phyloP scores from a whole-genome alignment of 2,329 filamentous ascomycete species.

The Aspergillus versicolor region DNA sequence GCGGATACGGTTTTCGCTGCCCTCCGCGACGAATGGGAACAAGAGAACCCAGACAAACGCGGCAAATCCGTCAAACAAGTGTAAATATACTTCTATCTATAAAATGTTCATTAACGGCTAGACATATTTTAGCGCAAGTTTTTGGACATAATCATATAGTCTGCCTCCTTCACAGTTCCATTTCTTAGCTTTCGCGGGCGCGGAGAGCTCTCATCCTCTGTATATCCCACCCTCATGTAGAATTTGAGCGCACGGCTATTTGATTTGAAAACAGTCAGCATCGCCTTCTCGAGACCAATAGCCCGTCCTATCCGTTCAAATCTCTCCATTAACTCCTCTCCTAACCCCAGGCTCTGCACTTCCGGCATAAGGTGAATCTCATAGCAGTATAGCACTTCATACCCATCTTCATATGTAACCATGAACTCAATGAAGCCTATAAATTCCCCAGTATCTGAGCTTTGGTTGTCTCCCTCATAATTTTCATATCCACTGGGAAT shows the following conservation, averaged over 20 bases:
- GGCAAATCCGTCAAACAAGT: conserved; percentile 87
- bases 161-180: conserved; percentile 49
- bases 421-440: conserved; percentile 55
- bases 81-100: conserved; percentile 42
- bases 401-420: conserved; percentile 56
- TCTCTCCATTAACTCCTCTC: conserved; percentile 49
- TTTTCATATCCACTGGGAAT: background rate
- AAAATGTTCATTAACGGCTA: background rate
- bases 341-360: conserved; percentile 52
- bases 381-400: conserved; percentile 63
- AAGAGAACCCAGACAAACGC: conserved; percentile 83
- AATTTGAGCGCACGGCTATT: conserved; percentile 50
- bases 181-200: conserved; percentile 49
- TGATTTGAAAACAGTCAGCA: conserved; percentile 60
- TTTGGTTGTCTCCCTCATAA: background rate
- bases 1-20: conserved; percentile 87
- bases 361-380: conserved; percentile 56
- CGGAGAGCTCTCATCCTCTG: conserved; percentile 54
- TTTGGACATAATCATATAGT: conserved; percentile 57
- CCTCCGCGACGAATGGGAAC: conserved; percentile 89
- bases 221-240: conserved; percentile 53
- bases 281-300: conserved; percentile 53
- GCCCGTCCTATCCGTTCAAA: conserved; percentile 49
- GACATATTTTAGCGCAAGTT: conserved; percentile 18
- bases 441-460: conserved; percentile 15